Evolutionary conservation across 2,329 filamentous ascomycete species (phyloP).

Genomic region (Seiridium unicorne): DNA sequence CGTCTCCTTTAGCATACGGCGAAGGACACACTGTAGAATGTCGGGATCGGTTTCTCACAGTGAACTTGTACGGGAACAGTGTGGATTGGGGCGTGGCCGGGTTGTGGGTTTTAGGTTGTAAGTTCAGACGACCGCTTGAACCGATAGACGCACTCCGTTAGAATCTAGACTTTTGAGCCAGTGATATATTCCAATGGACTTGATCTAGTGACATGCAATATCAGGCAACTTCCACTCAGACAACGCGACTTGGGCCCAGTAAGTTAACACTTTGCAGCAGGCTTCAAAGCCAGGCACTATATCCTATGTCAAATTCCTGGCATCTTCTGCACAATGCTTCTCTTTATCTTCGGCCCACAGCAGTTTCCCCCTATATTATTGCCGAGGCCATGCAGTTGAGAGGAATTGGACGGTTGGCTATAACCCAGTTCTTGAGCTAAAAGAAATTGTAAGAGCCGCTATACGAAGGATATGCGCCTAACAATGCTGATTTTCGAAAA

Average conservation of each 20-base stretch:
- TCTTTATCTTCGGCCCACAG: no score
- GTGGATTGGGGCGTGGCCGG: no score
- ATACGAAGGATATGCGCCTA: not conserved
- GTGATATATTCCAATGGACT: not conserved
- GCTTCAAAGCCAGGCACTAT: no score
- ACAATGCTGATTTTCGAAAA: not conserved
- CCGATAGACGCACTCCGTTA: no score
- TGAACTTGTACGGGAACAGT: no score
- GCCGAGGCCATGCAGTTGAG: not conserved
- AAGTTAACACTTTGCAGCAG: no score
- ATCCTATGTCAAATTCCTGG: no score
- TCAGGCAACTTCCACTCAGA: not conserved
- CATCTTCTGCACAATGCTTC: no score
- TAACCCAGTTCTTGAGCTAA: not conserved
- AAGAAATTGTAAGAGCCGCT: not conserved
- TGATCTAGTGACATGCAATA: not conserved
- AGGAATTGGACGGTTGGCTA: not conserved
- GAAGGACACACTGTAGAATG: not conserved
- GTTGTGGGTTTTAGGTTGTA: no score
- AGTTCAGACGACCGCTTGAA: no score
- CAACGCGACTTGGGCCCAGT: not conserved
- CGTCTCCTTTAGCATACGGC: not conserved
- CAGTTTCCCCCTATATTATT: no score
- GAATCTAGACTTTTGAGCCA: not conserved
- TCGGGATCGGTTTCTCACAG: no score